Evolutionary conservation across 2,329 filamentous ascomycete genomes (phyloP), one percentile per base, ranked within the genome.

Genomic region (Aspergillus uvarum): DNA sequence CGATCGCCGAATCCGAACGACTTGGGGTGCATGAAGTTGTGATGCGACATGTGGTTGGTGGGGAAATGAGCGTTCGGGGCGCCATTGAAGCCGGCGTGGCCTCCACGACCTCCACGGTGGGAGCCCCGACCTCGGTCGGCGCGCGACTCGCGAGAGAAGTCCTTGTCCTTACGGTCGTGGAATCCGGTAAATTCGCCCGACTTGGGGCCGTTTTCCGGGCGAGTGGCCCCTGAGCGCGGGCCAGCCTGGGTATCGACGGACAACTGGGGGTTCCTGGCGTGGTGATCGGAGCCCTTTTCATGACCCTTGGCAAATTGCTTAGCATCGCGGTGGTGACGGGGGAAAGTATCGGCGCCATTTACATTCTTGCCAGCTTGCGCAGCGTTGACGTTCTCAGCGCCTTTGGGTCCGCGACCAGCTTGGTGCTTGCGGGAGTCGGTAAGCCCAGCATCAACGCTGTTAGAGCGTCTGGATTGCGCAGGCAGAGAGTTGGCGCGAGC

Each of bases 1-100:
- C 79, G 77, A 24, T 81, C 78, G 49, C 70, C 72, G 64, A 75
- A 77, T 32, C 74, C 72, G 49, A 74, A 77, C 0, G 73, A 69
- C 67, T 80, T 81, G 29, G 72, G 64, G 12, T 74, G 65, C 47
- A 73, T 72, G 60, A 79, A 80, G 5, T 69, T 70, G 61, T 77
- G 75, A 59, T 80, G 77, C 38, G 72, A 66, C 58, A 77, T 61
- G 47, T 77, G 72, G 42, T 74, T 67, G 53, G 75, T 77, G 59
- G 76, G 72, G 54, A 76, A 78, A 57, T 77, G 75, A 14, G 70
- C 67, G 52, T 73, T 72, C 57, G 78, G 75, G 42, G 67, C 62
- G 48, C 71, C 68, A 58, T 64, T 67, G 63, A 73, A 79, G 44
- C 65, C 70, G 38, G 70, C 65, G 63, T 77, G 72, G 32, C 59